Evolutionary conservation across 1,139 yeast species (phyloP), one percentile per base, ranked within the genome.

Genomic region (Magnusiomyces suaveolens): DNA sequence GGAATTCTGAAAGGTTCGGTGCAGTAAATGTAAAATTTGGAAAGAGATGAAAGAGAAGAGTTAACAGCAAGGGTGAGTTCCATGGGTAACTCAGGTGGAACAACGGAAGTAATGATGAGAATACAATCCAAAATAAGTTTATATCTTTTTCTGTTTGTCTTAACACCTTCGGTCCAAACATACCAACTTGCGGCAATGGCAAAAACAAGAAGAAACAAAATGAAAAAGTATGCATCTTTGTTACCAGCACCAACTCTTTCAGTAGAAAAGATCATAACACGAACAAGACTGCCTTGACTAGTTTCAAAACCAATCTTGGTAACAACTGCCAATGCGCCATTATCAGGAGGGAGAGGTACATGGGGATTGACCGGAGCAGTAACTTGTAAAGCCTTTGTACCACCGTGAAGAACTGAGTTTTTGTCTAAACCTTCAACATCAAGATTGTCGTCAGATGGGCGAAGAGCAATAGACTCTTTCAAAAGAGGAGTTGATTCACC

Each of bases 1-100:
- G 99, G 98, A 61, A 92, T 90, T 74, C 99, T 81, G 75, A 92
- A 92, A 16, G 99, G 99, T 71, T 92, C 99, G 52, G 98, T 94
- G 76, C 99, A 92, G 75, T 87, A 92, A 60, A 92, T 84, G 68
- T 84, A 90, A 67, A 78, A 84, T 71, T 94, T 94, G 62, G 86
- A 83, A 60, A 92, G 78, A 2, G 96, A 89, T 54, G 92, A 82
- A 66, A 92, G 77, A 10, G 97, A 90, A 48, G 88, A 78, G 71
- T 92, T 92, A 46, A 92, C 98, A 57, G 98, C 98, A 90, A 92
- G 85, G 33, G 98, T 92, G 64, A 92, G 80, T 75, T 92, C 98
- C 98, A 92, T 94, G 53, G 99, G 99, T 63, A 92, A 79, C 73
- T 92, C 99, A 53, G 99, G 98, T 47, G 99, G 99, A 48, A 92